phyloP scores from a whole-genome alignment of 176 grass and related monocot genomes.

The Saccharum spontaneum region DNA sequence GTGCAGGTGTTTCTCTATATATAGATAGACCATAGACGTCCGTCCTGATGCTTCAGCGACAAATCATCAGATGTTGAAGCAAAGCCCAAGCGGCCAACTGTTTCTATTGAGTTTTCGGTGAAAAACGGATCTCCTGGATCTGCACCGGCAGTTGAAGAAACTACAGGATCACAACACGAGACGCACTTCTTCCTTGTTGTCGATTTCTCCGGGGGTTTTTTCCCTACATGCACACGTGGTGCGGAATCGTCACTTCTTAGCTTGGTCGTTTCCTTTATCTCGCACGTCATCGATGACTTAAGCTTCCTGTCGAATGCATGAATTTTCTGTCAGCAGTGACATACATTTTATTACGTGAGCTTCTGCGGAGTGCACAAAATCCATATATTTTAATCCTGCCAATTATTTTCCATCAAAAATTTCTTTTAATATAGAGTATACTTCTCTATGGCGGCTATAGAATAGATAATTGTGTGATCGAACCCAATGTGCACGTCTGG shows the following conservation, averaged over 20 bases:
- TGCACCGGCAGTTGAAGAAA: background rate
- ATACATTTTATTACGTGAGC: background rate
- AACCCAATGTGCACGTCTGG: too few relatives aligned
- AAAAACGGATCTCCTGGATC: background rate
- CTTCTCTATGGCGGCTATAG: too few relatives aligned
- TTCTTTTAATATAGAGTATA: background rate
- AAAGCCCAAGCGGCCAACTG: background rate
- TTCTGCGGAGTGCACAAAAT: background rate
- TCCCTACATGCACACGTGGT: too few relatives aligned
- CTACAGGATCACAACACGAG: background rate
- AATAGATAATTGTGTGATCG: too few relatives aligned
- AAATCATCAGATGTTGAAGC: background rate
- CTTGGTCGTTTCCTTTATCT: background rate
- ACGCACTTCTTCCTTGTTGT: background rate
- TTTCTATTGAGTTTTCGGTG: background rate
- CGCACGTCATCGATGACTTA: slow-evolving; percentile 15
- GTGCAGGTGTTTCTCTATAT: background rate
- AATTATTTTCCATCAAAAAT: too few relatives aligned
- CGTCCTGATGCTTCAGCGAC: background rate
- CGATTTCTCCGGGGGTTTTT: background rate
- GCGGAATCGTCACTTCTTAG: background rate
- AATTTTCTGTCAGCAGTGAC: background rate
- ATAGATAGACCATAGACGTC: too few relatives aligned
- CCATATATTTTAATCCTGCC: too few relatives aligned
- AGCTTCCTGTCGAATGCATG: background rate